Evolutionary conservation across 1,139 yeast genomes (phyloP), one percentile per base, ranked within the genome.

Genomic region (Blastobotrys persicus): DNA sequence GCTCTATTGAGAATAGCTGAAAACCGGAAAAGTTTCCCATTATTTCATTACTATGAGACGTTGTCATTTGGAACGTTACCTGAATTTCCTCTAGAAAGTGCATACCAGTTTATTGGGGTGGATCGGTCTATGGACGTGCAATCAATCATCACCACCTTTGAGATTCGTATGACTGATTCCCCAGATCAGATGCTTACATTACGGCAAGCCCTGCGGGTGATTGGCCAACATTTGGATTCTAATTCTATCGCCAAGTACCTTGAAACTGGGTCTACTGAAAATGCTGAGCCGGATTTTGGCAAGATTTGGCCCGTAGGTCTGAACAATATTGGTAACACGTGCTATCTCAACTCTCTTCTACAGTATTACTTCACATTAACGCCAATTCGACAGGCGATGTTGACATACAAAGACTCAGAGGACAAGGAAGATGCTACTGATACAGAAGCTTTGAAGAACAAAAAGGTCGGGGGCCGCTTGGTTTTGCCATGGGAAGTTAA

Each of bases 301-400:
- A 38, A 46, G 20, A 45, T 44, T 17, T 55, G 80, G 80, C 98
- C 98, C 0, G 88, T 89, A 4, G 98, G 98, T 0, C 75, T 92
- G 62, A 88, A 85, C 65, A 92, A 92, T 62, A 89, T 89, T 58
- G 98, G 98, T 31, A 92, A 92, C 63, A 91, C 98, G 0, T 92
- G 98, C 66, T 92, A 92, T 59, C 74, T 92, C 63, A 92, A 92
- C 63, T 89, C 97, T 0, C 73, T 92, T 47, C 71, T 92, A 31
- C 98, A 92, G 63, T 92, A 85, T 61, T 91, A 88, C 64, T 92
- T 88, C 68, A 85, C 91, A 9, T 81, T 92, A 46, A 79, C 80
- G 48, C 97, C 97, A 0, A 71, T 92, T 43, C 75, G 98, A 51
- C 81, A 85, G 1, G 76, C 79, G 54, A 77, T 88, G 14, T 62